A percentile compares a stretch with the other conserved stretches of the same genome.
phyloP scores from a whole-genome alignment of 73 alveolate species.

The Symbiodinium pilosum region DNA sequence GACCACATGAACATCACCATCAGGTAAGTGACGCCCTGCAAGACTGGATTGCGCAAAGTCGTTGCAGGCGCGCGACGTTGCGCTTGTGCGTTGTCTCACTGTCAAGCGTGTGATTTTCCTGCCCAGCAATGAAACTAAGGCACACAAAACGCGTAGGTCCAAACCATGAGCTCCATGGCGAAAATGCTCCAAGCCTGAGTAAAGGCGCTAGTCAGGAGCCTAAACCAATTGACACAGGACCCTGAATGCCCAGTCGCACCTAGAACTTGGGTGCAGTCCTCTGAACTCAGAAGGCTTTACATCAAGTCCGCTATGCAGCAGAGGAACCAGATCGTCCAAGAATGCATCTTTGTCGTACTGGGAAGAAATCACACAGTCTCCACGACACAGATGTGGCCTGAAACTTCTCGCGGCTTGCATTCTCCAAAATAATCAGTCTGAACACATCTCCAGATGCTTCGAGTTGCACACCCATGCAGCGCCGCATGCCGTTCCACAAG shows the following conservation, averaged over 20 bases:
- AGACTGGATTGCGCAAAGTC: not conserved
- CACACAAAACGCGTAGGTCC: constrained; percentile 53
- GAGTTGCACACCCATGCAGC: constrained; percentile 31
- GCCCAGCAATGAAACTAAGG: too few species aligned
- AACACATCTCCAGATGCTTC: not conserved
- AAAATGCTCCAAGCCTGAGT: constrained; percentile 80
- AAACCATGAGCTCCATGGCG: constrained; percentile 49
- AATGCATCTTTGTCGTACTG: constrained; percentile 29
- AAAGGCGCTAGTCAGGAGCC: too few species aligned
- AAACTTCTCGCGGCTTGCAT: not conserved
- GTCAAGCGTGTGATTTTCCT: too few species aligned
- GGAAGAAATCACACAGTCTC: constrained; percentile 35
- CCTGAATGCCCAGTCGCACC: too few species aligned
- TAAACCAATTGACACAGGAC: too few species aligned
- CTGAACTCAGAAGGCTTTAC: too few species aligned
- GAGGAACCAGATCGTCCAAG: constrained; percentile 40
- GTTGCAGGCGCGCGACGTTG: not conserved
- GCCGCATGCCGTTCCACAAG: constrained; percentile 50
- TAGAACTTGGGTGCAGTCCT: not conserved
- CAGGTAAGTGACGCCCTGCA: constrained; percentile 48
- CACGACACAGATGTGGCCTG: constrained; percentile 49
- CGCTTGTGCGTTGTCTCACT: too few species aligned
- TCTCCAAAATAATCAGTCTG: not conserved
- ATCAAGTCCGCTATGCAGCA: not conserved
- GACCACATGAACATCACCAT: constrained; percentile 61